Evolutionary conservation across 2,329 filamentous ascomycete genomes (phyloP).

Genomic region (Plectosphaerella cucumerina): DNA sequence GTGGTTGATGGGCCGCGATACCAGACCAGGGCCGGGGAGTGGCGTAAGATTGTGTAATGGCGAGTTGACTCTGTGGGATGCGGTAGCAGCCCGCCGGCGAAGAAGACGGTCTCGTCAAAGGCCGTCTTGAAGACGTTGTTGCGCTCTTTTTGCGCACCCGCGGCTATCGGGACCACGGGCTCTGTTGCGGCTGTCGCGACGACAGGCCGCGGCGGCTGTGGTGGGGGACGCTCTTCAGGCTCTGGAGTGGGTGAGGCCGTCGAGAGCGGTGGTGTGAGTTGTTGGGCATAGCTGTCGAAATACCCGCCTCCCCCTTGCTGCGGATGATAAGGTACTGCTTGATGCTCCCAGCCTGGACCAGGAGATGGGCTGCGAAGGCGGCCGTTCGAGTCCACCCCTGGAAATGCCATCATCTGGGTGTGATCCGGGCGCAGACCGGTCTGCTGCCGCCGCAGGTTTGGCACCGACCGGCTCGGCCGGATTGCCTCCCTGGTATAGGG

Average conservation of each 20-base stretch:
- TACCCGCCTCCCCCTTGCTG: not conserved
- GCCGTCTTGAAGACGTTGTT: slow-evolving; percentile 39
- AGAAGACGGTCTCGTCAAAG: slow-evolving; percentile 56
- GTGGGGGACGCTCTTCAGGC: not conserved
- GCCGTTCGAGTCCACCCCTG: slow-evolving; percentile 2
- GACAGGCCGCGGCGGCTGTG: not conserved
- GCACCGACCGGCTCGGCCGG: slow-evolving; percentile 4
- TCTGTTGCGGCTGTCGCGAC: not conserved
- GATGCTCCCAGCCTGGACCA: not conserved
- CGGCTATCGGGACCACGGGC: not conserved
- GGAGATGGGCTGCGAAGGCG: slow-evolving; percentile 4
- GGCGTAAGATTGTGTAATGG: slow-evolving; percentile 63
- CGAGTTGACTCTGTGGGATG: slow-evolving; percentile 62
- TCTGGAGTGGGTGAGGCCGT: no score
- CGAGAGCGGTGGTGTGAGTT: no score
- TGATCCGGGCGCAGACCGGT: not conserved
- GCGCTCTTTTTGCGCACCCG: slow-evolving; percentile 5
- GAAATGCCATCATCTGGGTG: slow-evolving; percentile 3
- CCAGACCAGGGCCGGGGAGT: slow-evolving; percentile 60
- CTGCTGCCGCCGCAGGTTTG: slow-evolving; percentile 7
- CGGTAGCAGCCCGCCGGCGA: slow-evolving; percentile 60
- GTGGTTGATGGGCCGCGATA: slow-evolving; percentile 63
- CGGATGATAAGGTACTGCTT: not conserved
- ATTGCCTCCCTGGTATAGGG: slow-evolving; percentile 1
- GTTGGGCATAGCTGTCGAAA: not conserved